Base-by-base conservation (phyloP, 2,329 filamentous ascomycete species). In the Parascedosporium putredinis region DNA sequence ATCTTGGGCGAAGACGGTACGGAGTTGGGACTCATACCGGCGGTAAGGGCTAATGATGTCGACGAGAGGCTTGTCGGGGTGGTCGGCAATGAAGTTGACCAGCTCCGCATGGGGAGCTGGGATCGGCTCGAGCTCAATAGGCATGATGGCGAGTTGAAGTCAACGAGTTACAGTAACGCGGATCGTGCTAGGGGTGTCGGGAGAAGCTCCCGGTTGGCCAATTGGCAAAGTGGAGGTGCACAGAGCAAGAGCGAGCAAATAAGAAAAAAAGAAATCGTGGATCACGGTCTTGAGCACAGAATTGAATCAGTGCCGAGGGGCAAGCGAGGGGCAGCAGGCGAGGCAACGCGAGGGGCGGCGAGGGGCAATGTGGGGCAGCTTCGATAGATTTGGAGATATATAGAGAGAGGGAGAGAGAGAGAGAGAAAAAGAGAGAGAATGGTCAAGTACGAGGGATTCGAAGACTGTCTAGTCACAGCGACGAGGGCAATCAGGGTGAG, bases 1-100 rank as follows among this genome's bases (percentile, higher is more conserved):
- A 45, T 85, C 73, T 58, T 88, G 85, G 33, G 84, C 84, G 58
- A 81, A 88, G 16, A 84, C 59, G 54, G 82, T 74, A 42, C 85
- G 79, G 47, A 88, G 68, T 52, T 76, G 72, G 44, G 77, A 72
- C 62, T 89, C 85, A 56, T 82, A 87, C 49, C 75, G 64, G 59
- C 83, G 79, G 64, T 80, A 88, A 0, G 84, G 84, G 47, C 74
- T 67, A 50, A 88, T 63, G 48, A 88, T 68, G 29, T 83, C 70
- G 5, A 61, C 54, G 55, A 88, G 68, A 1, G 78, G 66, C 49
- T 66, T 74, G 23, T 75, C 64, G 5, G 73, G 67, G 53, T 83
- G 69, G 50, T 72, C 65, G 10, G 71, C 67, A 51, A 87, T 70
- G 62, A 86, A 76, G 50, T 60, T 67, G 34, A 64, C 66, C 58